Base-by-base conservation (phyloP, 2,329 filamentous ascomycete genomes). In the Botrytis deweyae region DNA sequence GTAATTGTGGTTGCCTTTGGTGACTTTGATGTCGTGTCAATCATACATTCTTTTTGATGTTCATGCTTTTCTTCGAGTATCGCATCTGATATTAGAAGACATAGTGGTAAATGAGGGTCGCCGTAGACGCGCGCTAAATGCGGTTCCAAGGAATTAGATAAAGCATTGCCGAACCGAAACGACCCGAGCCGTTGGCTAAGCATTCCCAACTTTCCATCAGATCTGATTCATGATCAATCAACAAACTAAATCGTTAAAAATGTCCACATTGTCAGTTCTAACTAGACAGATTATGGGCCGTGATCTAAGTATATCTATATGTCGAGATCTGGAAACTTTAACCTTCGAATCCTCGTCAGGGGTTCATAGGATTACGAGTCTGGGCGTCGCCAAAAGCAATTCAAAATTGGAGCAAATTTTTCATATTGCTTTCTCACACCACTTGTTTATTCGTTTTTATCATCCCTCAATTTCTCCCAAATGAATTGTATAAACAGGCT, bases 351-450 rank as follows among this genome's bases (percentile, higher is more conserved):
- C 66, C 66, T 69, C 66, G 66, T 69, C 66, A 69, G 66, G 66
- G 66, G 66, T 49, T 68, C 18, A 55, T 25, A 33, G 49, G n/a
- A 29, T 33, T 69, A 42, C 12, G 36, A 33, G 66, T 58, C 38
- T 69, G 38, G 38, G 49, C 66, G 49, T n/a, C 22, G 25, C 16
- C 49, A 69, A 69, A 69, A 69, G 66, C 66, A 69, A 69, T 69
- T 44, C 25, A 42, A 58, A 59, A 44, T 42, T 33, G 25, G 38
- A 58, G n/a, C 33, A 38, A 58, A 33, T 4, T 18, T 69, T 58
- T 33, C 18, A 38, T 58, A 42, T 58, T 42, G 40, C 14, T n/a
- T 58, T 18, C 49, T 69, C 42, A 49, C 2, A 12, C 44, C 29
- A 38, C 36, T 68, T 42, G 8, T 33, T 42, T 58, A n/a, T 22